Base-by-base conservation (phyloP, 805 yeast species). In the Starmerella lactis-condensi region DNA sequence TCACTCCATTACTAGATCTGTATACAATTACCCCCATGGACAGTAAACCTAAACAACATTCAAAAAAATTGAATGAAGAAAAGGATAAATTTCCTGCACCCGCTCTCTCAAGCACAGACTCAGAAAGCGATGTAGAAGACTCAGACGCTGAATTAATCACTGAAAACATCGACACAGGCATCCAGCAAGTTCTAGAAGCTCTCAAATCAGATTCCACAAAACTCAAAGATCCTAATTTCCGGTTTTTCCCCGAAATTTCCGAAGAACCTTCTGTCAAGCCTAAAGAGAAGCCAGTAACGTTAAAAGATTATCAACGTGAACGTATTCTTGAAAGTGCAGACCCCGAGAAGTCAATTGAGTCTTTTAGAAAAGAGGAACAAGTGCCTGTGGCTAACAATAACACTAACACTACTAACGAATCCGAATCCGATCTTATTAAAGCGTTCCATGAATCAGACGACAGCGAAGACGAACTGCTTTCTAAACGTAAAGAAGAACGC, bases 271-370 rank as follows among this genome's bases (percentile, higher is more conserved):
- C 24, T 19, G 61, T 28, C 14, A 13, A 23, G 14, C 10, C 18
- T 6, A 22, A 29, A 14, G 62, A 65, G 9, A 78, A 77, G 48
- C 94, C 96, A 7, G 61, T 89, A 34, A 79, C 74, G 51, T 65
- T 89, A 53, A 82, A 83, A 44, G 98, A 89, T 52, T 89, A 83
- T 48, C 95, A 89, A 50, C 65, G 96, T 51, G 68, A 69, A 70
- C 75, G 71, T 42, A 53, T 83, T 22, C 57, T 89, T n/a, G 64
- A 61, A 25, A 61, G 61, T 17, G 71, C 64, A n/a, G 71, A 63
- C 2, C 69, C 66, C 12, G 69, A 67, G 13, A 70, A 60, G 1
- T 67, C 63, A 17, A 58, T 54, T 14, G 54, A 55, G 4, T 57
- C 56, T 26, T 60, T 60, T 36, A 62, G 65, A 13, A 62, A 59